Conservation (phyloP, 2,329 filamentous ascomycete genomes). For the Cercospora sp. region DNA sequence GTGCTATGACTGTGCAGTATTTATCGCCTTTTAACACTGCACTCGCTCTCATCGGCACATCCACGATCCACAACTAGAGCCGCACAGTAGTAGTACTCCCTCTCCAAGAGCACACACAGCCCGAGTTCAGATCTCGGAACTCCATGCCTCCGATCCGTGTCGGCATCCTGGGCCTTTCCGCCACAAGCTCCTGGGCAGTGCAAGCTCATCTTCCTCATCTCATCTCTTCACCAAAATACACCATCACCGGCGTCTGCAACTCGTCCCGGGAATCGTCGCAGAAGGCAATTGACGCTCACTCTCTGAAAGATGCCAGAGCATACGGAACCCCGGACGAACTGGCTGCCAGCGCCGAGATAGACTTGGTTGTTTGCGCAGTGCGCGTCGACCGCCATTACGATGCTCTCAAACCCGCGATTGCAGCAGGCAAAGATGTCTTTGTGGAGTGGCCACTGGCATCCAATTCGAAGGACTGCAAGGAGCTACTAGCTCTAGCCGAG, state of each 20-base stretch:
- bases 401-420: conserved; percentile 43
- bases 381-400: conserved; percentile 48
- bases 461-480: background rate
- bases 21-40: background rate
- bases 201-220: background rate
- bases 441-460: conserved; percentile 40
- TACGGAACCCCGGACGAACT: conserved; percentile 48
- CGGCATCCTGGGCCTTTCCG: background rate
- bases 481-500: background rate
- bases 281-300: background rate
- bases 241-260: background rate
- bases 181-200: background rate
- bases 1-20: background rate
- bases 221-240: background rate
- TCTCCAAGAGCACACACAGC: background rate
- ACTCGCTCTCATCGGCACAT: background rate
- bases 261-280: background rate
- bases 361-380: conserved; percentile 50
- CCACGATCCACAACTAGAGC: background rate
- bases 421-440: conserved; percentile 51
- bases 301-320: conserved; percentile 39
- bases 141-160: background rate
- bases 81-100: background rate
- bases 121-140: background rate
- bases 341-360: conserved; percentile 49